Base-by-base conservation (phyloP, 192 early-diverging fungal species). In the Gaertneriomyces sp. region DNA sequence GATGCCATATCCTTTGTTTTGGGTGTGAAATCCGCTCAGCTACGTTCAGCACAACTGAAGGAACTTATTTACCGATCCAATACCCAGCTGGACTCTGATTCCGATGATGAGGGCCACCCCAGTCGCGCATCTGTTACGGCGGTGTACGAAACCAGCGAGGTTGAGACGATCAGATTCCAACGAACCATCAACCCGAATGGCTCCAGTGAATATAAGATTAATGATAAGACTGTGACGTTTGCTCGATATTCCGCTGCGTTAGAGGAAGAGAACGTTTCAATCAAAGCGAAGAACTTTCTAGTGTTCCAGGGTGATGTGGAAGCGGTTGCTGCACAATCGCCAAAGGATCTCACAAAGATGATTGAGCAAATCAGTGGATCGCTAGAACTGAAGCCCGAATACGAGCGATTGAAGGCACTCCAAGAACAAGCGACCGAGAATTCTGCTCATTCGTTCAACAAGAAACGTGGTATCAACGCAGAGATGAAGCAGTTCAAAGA, bases 1-100 rank as follows among this genome's bases (percentile, higher is more conserved):
- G 97, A 99, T 72, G 97, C 97, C 44, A 95, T 99, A 69, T 91
- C 89, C 39, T 99, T 99, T 83, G 97, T 99, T 1, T 82, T 99
- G 19, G 97, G 97, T 39, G 88, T 99, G 57, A 89, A 93, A 52
- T 93, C 93, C 5, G 57, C 83, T n/a, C 92, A 97, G 45, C 76
- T 99, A 62, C 89, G 97, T 7, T 97, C 94, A 1, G 72, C 88
- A 12, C 87, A 93, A 25, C 81, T 99, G 41, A 82, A 86, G 57
- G 95, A 99, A 44, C 80, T 99, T 33, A 90, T 99, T 11, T 98
- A 99, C 70, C 83, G 88, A 16, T 85, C 86, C 25, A 33, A 33
- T 33, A 33, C 25, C 25, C 25, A 33, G 25, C 25, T 33, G 25
- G 25, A 33, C 25, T 33, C 25, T 33, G 25, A 33, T 33, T 33